Base-by-base conservation (phyloP, 1,139 yeast species). In the Geotrichum histeridarum region DNA sequence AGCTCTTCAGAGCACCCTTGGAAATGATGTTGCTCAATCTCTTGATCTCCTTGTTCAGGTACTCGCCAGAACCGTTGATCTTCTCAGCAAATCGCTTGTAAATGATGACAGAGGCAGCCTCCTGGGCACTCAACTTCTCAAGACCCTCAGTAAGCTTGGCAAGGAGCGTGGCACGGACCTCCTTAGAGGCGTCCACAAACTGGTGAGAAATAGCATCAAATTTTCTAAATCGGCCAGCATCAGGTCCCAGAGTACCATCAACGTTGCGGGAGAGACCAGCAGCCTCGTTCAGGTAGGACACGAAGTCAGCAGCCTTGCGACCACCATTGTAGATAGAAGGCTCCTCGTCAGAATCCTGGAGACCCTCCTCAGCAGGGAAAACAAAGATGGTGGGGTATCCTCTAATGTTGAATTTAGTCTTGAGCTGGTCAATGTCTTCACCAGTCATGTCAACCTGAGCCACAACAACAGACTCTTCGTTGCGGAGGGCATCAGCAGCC, bases 331-430 rank as follows among this genome's bases (percentile, higher is more conserved):
- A 83, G 12, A 71, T 67, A 18, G 66, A 67, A 22, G 73, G 72
- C 44, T 73, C 67, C 8, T 76, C 77, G 44, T 74, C 77, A 33
- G 39, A 46, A 11, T 33, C 44, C 18, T 66, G 66, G 27, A 73
- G 72, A 11, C 44, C 45, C 54, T 61, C 54, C 18, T 42, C 54
- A 33, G 59, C 62, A 17, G 68, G 64, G 62, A 84, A 77, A 55
- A 71, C 77, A 42, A 82, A 62, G 30, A 84, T 68, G 1, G 84
- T 76, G 12, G 91, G 93, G 64, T 74, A 77, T 2, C 73, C 69
- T 8, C 68, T 60, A 53, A 84, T 68, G 1, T 70, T 73, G 65
- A 74, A 83, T 58, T 71, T 73, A 8, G 67, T 69, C 54, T 72
- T 70, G 44, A 81, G 63, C 54, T 72, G 72, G 22, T 77, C 74